Evolutionary conservation across 192 early-diverging fungal species (phyloP).

Genomic region (Entomortierella parvispora): DNA sequence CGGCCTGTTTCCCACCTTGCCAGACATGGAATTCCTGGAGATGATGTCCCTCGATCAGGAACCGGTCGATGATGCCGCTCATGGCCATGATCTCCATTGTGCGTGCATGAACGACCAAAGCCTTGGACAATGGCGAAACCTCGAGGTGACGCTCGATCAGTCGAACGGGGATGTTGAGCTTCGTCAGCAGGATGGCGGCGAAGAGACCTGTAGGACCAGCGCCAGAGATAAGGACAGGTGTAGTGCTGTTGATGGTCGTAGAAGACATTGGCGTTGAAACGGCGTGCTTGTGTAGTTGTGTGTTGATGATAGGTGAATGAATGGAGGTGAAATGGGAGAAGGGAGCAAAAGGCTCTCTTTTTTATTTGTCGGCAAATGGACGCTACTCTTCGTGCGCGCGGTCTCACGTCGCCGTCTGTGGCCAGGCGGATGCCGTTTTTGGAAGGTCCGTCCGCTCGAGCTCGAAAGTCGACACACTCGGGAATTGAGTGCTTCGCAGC

Average conservation of each 20-base stretch:
- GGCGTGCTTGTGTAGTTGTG: too few relatives aligned
- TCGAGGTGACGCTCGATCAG: slow-evolving; percentile 38
- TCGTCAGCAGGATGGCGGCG: slow-evolving; percentile 42
- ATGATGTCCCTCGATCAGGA: slow-evolving; percentile 3
- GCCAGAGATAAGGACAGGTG: slow-evolving; percentile 46
- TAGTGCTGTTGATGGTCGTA: background rate
- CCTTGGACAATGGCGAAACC: slow-evolving; percentile 35
- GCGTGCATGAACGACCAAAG: slow-evolving; percentile 42
- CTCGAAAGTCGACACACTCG: too few relatives aligned
- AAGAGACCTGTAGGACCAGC: slow-evolving; percentile 42
- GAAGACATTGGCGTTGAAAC: background rate
- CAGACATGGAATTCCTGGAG: slow-evolving; percentile 26
- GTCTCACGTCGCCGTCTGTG: too few relatives aligned
- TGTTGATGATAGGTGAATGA: too few relatives aligned
- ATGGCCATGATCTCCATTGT: slow-evolving; percentile 44
- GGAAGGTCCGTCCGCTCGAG: too few relatives aligned
- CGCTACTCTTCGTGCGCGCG: too few relatives aligned
- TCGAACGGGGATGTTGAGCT: slow-evolving; percentile 43
- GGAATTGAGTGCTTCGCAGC: too few relatives aligned
- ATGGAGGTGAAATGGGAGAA: too few relatives aligned
- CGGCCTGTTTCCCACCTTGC: slow-evolving; percentile 13
- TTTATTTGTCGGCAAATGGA: too few relatives aligned
- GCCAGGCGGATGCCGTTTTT: too few relatives aligned
- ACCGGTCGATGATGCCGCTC: slow-evolving; percentile 24
- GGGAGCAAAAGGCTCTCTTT: too few relatives aligned